Evolutionary conservation across 1,284 basidiomycete species (phyloP).

Genomic region (Phaffia rhodozyma): DNA sequence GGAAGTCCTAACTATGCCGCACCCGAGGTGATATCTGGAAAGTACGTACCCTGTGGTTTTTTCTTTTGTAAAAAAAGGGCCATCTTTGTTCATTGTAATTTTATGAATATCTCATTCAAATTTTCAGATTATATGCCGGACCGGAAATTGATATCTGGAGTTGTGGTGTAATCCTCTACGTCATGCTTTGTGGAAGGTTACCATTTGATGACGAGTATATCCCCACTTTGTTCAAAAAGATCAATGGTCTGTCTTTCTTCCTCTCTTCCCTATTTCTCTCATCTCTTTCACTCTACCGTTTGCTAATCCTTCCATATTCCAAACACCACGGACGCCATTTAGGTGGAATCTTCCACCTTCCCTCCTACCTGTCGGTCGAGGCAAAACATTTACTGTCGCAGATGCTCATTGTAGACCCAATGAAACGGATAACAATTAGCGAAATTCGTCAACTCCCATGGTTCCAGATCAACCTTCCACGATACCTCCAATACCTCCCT

Average conservation of each 20-base stretch:
- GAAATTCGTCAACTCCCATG: conserved; percentile 82
- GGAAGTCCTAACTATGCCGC: conserved; percentile 94
- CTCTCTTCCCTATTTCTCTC: neutral
- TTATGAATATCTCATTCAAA: conserved; percentile 7
- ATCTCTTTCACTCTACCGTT: neutral
- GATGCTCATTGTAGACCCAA: conserved; percentile 84
- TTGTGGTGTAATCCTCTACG: conserved; percentile 87
- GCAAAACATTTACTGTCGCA: conserved; percentile 63
- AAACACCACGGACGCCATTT: neutral
- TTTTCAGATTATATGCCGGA: conserved; percentile 61
- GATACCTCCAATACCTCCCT: conserved; percentile 74
- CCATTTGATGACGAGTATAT: conserved; percentile 95
- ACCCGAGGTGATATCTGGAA: conserved; percentile 85
- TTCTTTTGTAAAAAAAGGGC: neutral
- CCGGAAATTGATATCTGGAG: conserved; percentile 98
- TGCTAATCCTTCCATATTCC: neutral
- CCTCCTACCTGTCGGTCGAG: conserved; percentile 60
- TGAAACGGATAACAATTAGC: conserved; percentile 80
- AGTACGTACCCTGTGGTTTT: conserved; percentile 32
- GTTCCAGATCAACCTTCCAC: conserved; percentile 70
- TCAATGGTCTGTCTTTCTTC: conserved; percentile 55
- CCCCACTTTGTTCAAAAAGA: conserved; percentile 79
- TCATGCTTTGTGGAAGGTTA: conserved; percentile 80
- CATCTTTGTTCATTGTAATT: neutral
- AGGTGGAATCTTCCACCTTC: conserved; percentile 78